Evolutionary conservation across 140 eudicot genomes (phyloP).

Genomic region (Senecio squalidus): DNA sequence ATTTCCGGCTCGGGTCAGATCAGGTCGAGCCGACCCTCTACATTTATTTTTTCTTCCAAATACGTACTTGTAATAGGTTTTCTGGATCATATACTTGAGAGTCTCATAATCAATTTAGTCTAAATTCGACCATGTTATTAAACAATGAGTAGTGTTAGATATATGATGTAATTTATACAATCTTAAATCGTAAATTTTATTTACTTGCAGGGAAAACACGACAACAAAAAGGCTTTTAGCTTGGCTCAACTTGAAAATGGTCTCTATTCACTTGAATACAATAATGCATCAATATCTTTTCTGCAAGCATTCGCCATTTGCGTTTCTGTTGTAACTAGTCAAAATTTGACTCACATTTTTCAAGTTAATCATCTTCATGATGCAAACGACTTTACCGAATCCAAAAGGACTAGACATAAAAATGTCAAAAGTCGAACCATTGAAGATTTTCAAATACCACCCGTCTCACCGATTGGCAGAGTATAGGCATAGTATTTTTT

Average conservation of each 20-base stretch:
- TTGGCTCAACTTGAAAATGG: constrained; percentile 47
- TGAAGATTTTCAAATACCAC: constrained; percentile 40
- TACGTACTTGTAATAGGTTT: too few relatives aligned
- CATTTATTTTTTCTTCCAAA: too few relatives aligned
- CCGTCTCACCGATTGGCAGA: constrained; percentile 51
- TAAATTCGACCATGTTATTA: too few relatives aligned
- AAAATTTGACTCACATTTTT: constrained; percentile 32
- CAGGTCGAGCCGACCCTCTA: too few relatives aligned
- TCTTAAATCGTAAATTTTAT: neutral
- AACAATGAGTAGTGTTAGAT: too few relatives aligned
- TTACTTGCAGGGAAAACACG: constrained; percentile 45
- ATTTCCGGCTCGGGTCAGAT: too few relatives aligned
- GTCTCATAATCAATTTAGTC: too few relatives aligned
- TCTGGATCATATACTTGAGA: too few relatives aligned
- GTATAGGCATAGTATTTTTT: constrained; percentile 22
- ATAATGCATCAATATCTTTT: constrained; percentile 44
- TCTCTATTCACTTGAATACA: constrained; percentile 55
- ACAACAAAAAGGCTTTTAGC: constrained; percentile 36
- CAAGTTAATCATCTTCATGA: constrained; percentile 32
- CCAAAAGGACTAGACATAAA: constrained; percentile 16
- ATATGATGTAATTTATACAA: neutral
- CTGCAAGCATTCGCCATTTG: constrained; percentile 71
- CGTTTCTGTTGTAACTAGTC: constrained; percentile 48
- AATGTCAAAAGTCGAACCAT: constrained; percentile 25
- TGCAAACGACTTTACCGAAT: constrained; percentile 22